Conservation (phyloP, 768 basidiomycete species). For the Tulasnella calospora region DNA sequence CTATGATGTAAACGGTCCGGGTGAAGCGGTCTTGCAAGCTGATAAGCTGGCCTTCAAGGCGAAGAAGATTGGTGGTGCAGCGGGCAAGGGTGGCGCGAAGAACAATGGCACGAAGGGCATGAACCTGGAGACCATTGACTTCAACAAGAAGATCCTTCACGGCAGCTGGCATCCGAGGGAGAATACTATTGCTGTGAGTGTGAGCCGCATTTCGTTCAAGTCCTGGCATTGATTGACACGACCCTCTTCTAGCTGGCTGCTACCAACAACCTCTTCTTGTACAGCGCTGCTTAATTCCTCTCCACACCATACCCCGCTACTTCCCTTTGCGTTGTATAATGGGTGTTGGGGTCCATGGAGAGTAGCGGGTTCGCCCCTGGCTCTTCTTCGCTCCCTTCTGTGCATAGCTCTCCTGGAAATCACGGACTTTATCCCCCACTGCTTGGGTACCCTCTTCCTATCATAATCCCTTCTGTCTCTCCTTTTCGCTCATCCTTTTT, state of each 20-base stretch:
- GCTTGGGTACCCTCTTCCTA: background rate
- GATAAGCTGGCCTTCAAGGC: conserved; percentile 99
- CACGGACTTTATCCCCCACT: conserved; percentile 1
- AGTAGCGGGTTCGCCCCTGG: background rate
- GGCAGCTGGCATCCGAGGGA: conserved; percentile 97
- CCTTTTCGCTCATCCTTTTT: background rate
- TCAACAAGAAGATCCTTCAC: conserved; percentile 96
- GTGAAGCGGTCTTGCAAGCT: conserved; percentile 91
- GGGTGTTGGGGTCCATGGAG: background rate
- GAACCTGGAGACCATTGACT: conserved; percentile 81
- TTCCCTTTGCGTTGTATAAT: background rate
- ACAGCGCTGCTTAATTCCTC: conserved; percentile 24
- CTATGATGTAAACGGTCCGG: conserved; percentile 84
- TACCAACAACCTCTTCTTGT: conserved; percentile 88
- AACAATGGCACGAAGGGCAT: conserved; percentile 81
- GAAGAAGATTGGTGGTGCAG: conserved; percentile 93
- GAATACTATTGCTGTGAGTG: conserved; percentile 91
- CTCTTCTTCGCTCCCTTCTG: background rate
- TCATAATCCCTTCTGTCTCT: background rate
- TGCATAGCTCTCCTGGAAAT: conserved; percentile 10
- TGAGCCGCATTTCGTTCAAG: background rate
- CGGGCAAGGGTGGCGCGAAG: conserved; percentile 56
- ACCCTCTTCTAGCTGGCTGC: conserved; percentile 70
- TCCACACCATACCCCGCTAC: background rate
- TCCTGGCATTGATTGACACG: background rate